Base-by-base conservation (phyloP, 805 yeast genomes). In the Limtongia smithiae region DNA sequence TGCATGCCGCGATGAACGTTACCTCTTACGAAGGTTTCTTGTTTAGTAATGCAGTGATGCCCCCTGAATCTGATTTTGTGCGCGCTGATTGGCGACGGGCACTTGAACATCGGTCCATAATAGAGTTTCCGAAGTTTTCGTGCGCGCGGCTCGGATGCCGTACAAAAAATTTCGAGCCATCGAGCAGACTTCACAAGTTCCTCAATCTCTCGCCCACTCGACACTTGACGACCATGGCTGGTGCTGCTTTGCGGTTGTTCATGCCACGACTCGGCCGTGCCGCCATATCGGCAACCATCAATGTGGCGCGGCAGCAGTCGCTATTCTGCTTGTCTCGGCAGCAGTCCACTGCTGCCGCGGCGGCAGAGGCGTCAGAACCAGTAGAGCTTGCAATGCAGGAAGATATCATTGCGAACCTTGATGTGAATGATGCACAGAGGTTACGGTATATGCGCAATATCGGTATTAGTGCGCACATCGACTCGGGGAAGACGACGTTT, bases 391-490 rank as follows among this genome's bases (percentile, higher is more conserved):
- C n/a, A 25, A 17, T 43, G 35, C 46, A 34, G 38, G 61, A 62
- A 28, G 56, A 48, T 20, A 57, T 66, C 31, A 32, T 65, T 59
- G n/a, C 65, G 59, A 15, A 57, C 37, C 36, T 71, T 59, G 28
- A 65, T 55, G 54, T 64, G 40, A 53, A 59, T 37, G 75, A 71
- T 48, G 46, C 48, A n/a, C 21, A 65, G 9, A 72, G 81, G 27
- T 71, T 86, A 17, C 61, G 69, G 5, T 72, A 76, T 45, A 77
- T 90, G 79, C 79, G 99, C 69, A 93, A 93, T 67, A 93, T 93
- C 59, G 98, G 98, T 68, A 88, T 93, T 49, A 87, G 96, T 14
- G 98, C 98, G 8, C 98, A 93, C 68, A 93, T 93, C 62, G 98
- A 93, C 68, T 88, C 96, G 3, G 98, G 98, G 52, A 93, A 93